Percentiles rank a stretch among this genome's conserved stretches.
These are phyloP conservation scores for Paraphaeosphaeria sporulosa DNA, from an alignment of 2,329 filamentous ascomycete genomes.

Conservation along the genomic window DNA sequence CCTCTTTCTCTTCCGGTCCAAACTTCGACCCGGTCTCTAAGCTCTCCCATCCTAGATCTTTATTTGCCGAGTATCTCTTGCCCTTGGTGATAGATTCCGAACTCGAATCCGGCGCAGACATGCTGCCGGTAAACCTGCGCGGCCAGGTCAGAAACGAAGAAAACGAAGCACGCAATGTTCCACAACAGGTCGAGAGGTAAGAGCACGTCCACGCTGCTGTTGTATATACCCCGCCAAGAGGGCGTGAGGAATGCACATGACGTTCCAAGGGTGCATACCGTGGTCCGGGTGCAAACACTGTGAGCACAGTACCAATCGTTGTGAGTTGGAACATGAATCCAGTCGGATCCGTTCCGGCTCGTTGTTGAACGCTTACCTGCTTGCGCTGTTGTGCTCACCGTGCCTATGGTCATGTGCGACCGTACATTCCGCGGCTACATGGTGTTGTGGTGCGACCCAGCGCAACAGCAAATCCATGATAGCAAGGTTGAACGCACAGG, in stretches of 20 bases:
- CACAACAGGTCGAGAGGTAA: not conserved
- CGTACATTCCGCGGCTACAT: conserved; percentile 10
- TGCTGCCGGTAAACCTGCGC: not conserved
- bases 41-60: not conserved
- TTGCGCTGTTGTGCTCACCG: not conserved
- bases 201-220: not conserved
- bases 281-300: conserved; percentile 1
- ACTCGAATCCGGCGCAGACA: not conserved
- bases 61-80: not conserved
- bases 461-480: not conserved
- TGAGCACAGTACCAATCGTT: not conserved
- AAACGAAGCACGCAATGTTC: not conserved
- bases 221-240: conserved; percentile 6
- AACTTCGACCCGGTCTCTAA: not conserved
- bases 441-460: conserved; percentile 9
- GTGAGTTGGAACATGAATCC: not conserved
- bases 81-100: not conserved
- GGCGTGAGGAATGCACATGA: conserved; percentile 7
- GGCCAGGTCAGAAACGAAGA: not conserved
- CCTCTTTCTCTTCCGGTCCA: not conserved
- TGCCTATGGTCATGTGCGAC: conserved; percentile 1
- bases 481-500: not conserved
- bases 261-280: conserved; percentile 5
- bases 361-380: not conserved
- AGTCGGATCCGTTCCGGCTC: not conserved